A percentile compares a stretch with the other conserved stretches of the same genome.
phyloP scores from a whole-genome alignment of 164 flowering plant genomes.

The Annona squamosa region DNA sequence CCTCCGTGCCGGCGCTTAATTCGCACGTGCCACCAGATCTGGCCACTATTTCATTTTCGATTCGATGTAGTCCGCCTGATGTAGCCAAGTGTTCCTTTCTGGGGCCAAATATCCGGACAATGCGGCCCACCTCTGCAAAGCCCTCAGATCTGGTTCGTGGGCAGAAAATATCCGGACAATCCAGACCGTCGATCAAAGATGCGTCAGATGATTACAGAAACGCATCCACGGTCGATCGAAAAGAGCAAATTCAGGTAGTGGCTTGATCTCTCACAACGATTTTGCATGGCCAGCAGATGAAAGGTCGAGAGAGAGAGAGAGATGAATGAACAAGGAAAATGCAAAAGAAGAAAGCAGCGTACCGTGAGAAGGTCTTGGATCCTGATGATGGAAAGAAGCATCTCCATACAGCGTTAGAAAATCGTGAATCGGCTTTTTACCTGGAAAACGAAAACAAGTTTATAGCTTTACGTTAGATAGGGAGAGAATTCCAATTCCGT shows the following conservation, averaged over 20 bases:
- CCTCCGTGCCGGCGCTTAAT: no score
- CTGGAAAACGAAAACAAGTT: slow-evolving; percentile 20
- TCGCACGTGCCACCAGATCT: no score
- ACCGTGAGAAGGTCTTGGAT: slow-evolving; percentile 78
- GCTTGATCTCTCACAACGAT: neutral
- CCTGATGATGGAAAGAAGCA: slow-evolving; percentile 53
- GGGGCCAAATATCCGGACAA: no score
- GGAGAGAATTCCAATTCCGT: neutral
- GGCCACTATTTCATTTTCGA: no score
- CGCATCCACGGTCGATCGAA: neutral
- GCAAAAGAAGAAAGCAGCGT: slow-evolving; percentile 5
- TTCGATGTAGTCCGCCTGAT: no score
- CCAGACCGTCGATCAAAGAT: neutral
- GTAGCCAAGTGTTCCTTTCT: no score
- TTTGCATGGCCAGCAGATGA: neutral
- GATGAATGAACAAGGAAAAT: neutral
- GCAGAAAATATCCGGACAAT: neutral
- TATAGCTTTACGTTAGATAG: neutral
- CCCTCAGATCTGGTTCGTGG: no score
- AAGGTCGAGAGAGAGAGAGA: neutral
- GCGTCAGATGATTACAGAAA: neutral
- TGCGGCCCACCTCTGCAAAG: no score
- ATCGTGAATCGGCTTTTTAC: slow-evolving; percentile 68
- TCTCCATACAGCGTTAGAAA: slow-evolving; percentile 71
- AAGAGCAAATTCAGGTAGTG: neutral